Percentiles rank a stretch among this genome's conserved stretches.
These are phyloP conservation scores for Fusarium tupiense DNA, from an alignment of 2,329 filamentous ascomycete genomes.

Conservation along the genomic window DNA sequence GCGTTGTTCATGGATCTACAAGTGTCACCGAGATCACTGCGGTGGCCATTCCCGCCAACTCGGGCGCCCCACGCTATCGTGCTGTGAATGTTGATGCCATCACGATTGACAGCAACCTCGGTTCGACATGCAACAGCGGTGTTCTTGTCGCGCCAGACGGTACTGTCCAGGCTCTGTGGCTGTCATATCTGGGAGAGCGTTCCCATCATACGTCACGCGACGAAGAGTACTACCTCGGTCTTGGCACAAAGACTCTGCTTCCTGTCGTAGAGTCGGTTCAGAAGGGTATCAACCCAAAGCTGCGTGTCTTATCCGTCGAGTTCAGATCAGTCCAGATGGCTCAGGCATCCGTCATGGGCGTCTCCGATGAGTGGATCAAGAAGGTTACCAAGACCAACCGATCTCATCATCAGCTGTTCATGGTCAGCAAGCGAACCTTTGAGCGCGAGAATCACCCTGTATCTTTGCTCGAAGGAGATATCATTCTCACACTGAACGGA, in stretches of 20 bases:
- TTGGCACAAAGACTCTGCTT: constrained; percentile 87
- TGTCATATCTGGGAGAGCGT: constrained; percentile 95
- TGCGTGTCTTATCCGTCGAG: constrained; percentile 93
- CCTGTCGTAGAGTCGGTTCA: constrained; percentile 91
- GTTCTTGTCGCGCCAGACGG: constrained; percentile 91
- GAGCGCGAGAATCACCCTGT: constrained; percentile 61
- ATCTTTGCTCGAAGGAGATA: constrained; percentile 86
- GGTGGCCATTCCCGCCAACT: constrained; percentile 94
- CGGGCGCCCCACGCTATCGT: constrained; percentile 88
- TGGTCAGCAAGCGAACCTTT: constrained; percentile 90
- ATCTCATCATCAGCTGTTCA: constrained; percentile 95
- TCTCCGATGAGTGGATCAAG: constrained; percentile 94
- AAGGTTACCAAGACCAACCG: constrained; percentile 89
- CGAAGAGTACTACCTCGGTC: constrained; percentile 94
- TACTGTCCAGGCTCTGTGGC: constrained; percentile 93
- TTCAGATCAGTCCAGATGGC: constrained; percentile 96
- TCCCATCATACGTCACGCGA: constrained; percentile 82
- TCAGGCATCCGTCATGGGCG: constrained; percentile 96
- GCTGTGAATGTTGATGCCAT: constrained; percentile 97
- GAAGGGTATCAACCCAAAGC: constrained; percentile 77
- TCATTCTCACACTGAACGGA: constrained; percentile 89
- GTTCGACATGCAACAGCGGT: constrained; percentile 91
- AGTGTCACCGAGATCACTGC: constrained; percentile 97
- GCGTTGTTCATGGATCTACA: constrained; percentile 92
- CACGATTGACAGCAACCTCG: constrained; percentile 92